Evolutionary conservation across 129 eudicot species (phyloP).

Genomic region (Flaveria bidentis): DNA sequence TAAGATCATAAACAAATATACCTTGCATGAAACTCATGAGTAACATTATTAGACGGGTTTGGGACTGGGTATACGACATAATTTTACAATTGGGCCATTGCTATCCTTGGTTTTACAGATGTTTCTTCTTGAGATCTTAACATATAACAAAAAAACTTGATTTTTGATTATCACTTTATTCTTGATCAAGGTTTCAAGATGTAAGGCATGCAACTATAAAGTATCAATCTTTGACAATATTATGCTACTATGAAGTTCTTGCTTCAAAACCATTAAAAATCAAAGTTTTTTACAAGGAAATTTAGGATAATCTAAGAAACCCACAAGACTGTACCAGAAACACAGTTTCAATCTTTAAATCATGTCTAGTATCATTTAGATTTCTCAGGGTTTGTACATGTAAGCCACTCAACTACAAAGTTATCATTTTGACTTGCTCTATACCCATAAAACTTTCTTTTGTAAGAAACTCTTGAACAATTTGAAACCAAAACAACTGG

Average conservation of each 20-base stretch:
- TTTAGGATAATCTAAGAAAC: not conserved
- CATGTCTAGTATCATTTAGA: not conserved
- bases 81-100: no score
- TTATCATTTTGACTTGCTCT: not conserved
- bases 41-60: not conserved
- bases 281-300: not conserved
- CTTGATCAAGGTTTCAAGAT: no score
- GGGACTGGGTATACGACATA: not conserved
- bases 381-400: not conserved
- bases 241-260: slow-evolving; percentile 11
- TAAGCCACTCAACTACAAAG: slow-evolving; percentile 21
- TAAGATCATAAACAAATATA: no score
- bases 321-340: not conserved
- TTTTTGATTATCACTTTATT: no score
- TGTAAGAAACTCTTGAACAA: not conserved
- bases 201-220: no score
- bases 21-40: not conserved
- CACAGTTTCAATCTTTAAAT: not conserved
- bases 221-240: no score
- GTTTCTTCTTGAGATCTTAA: no score
- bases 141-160: no score
- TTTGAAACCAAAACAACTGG: not conserved
- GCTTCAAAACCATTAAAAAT: slow-evolving; percentile 4
- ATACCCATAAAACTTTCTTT: slow-evolving; percentile 16
- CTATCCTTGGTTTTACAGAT: no score